Conservation (phyloP, 1,284 basidiomycete species). For the Puccinia hordei region DNA sequence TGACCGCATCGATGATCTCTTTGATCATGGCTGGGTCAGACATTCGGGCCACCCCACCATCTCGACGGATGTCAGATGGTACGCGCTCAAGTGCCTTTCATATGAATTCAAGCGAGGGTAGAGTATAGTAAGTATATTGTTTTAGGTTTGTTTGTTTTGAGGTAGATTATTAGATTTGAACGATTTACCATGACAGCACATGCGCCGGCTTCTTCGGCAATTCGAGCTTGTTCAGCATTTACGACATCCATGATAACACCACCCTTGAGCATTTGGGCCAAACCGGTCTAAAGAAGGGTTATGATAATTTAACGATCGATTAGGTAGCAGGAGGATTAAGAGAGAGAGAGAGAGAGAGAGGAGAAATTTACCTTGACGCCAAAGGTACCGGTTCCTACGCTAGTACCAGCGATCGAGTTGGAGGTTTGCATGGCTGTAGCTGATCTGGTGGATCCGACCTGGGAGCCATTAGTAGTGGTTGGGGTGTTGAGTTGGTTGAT, state of each 20-base stretch:
- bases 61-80: slow-evolving; percentile 86
- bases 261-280: slow-evolving; percentile 61
- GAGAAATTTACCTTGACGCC: slow-evolving; percentile 56
- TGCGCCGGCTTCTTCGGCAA: slow-evolving; percentile 96
- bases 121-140: too few species aligned
- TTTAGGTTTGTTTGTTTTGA: too few species aligned
- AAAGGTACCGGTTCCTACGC: slow-evolving; percentile 53
- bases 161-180: neutral
- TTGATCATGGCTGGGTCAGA: slow-evolving; percentile 95
- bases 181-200: slow-evolving; percentile 88
- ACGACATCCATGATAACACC: slow-evolving; percentile 63
- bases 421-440: neutral
- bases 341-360: too few species aligned
- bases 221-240: slow-evolving; percentile 83
- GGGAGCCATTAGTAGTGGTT: slow-evolving; percentile 21
- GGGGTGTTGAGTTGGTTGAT: slow-evolving; percentile 15
- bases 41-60: slow-evolving; percentile 93
- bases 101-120: neutral
- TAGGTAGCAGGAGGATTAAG: too few species aligned
- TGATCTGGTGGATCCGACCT: neutral
- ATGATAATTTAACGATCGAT: too few species aligned
- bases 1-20: slow-evolving; percentile 72
- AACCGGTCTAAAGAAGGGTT: slow-evolving; percentile 54
- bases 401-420: slow-evolving; percentile 38
- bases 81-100: slow-evolving; percentile 72